Evolutionary conservation across 768 basidiomycete genomes (phyloP).

Genomic region (Glaciozyma martinii): DNA sequence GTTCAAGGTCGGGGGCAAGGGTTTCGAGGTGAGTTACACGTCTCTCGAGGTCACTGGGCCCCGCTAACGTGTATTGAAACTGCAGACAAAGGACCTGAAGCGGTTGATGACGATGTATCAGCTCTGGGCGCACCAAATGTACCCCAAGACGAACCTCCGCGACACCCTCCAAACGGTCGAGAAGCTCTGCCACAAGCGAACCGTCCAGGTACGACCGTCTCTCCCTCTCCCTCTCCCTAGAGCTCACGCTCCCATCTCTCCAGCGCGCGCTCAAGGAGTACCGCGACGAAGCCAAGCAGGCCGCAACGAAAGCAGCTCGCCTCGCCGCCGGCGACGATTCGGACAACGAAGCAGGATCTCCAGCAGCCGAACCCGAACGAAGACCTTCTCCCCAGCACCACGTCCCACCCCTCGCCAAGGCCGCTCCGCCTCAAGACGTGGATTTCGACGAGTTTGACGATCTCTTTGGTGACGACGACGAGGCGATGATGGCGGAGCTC

Average conservation of each 20-base stretch:
- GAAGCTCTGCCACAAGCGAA: conserved; percentile 72
- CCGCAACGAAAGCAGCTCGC: neutral
- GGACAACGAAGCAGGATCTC: conserved; percentile 6
- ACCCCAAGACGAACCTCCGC: conserved; percentile 75
- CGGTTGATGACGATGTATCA: conserved; percentile 76
- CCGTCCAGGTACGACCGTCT: conserved; percentile 62
- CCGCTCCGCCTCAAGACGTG: conserved; percentile 13
- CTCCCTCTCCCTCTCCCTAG: neutral
- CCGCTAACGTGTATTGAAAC: neutral
- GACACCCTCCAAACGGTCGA: conserved; percentile 82
- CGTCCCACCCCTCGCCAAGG: neutral
- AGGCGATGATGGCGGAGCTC: neutral
- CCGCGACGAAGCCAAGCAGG: conserved; percentile 8
- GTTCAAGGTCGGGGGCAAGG: conserved; percentile 78
- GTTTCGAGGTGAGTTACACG: conserved; percentile 63
- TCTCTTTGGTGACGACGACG: conserved; percentile 48
- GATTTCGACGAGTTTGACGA: conserved; percentile 40
- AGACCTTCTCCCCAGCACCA: neutral
- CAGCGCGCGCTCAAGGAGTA: conserved; percentile 22
- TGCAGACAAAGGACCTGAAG: conserved; percentile 68
- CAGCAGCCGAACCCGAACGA: neutral
- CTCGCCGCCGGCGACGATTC: conserved; percentile 4
- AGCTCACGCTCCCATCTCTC: neutral
- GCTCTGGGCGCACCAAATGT: conserved; percentile 89
- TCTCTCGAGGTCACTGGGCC: neutral